Conservation (phyloP, 75 land plant genomes). For the Chamaecyparis obtusa region DNA sequence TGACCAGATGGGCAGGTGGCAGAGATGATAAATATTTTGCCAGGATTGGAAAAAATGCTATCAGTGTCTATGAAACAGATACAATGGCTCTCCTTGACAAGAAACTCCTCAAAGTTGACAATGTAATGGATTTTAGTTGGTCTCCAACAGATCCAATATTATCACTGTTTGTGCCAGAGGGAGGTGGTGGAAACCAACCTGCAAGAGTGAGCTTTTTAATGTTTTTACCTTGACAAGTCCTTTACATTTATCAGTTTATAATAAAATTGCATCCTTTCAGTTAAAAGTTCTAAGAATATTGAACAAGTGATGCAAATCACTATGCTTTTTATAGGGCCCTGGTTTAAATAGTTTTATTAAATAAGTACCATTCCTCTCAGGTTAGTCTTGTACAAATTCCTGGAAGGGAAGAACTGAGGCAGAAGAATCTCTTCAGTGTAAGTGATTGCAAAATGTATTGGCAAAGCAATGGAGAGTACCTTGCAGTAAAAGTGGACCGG, state of each 20-base stretch:
- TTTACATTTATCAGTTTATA: not conserved
- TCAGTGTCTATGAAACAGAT: constrained; percentile 95
- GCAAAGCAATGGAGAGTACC: constrained; percentile 97
- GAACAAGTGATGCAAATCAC: not conserved
- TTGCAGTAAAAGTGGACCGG: constrained; percentile 93
- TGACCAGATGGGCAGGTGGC: constrained; percentile 87
- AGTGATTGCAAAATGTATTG: constrained; percentile 99
- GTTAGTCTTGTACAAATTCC: constrained; percentile 94
- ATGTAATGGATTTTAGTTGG: constrained; percentile 91
- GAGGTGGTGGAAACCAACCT: constrained; percentile 97
- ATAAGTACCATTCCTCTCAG: constrained; percentile 24
- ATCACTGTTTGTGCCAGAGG: constrained; percentile 90
- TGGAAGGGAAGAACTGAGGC: constrained; percentile 82
- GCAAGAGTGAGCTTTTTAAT: constrained; percentile 70
- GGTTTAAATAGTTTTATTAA: not conserved
- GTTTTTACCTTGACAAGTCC: not conserved
- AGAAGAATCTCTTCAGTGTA: constrained; percentile 94
- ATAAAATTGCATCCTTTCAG: not conserved
- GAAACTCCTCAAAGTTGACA: constrained; percentile 86
- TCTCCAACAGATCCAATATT: constrained; percentile 95
- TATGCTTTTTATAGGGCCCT: not conserved
- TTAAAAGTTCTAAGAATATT: not conserved
- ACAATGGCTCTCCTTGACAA: constrained; percentile 87
- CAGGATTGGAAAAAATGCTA: constrained; percentile 83
- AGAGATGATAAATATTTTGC: constrained; percentile 93